These are phyloP conservation scores for Hymenoscyphus fraxineus DNA, from an alignment of 2,329 filamentous ascomycete genomes.

Conservation along the genomic window DNA sequence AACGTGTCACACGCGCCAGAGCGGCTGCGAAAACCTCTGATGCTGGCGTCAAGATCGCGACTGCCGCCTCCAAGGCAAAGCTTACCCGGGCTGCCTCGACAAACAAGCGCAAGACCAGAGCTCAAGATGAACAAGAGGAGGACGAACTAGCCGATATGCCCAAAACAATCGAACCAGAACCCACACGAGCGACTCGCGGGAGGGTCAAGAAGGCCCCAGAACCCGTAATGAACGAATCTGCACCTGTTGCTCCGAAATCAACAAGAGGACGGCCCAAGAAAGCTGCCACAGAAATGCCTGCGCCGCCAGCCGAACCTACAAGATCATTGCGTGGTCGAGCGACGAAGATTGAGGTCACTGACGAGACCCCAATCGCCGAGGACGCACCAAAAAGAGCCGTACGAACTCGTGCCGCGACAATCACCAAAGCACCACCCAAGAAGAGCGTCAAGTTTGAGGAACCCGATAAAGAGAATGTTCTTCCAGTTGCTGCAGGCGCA, in stretches of 20 bases:
- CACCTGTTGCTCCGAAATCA: slow-evolving; percentile 32
- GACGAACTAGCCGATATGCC: slow-evolving; percentile 19
- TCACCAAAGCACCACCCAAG: slow-evolving; percentile 46
- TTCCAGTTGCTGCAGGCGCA: slow-evolving; percentile 41
- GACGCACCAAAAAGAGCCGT: slow-evolving; percentile 38
- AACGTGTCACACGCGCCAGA: slow-evolving; percentile 54
- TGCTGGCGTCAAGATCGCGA: slow-evolving; percentile 42
- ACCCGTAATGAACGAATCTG: slow-evolving; percentile 23
- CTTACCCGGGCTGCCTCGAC: slow-evolving; percentile 33
- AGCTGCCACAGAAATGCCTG: slow-evolving; percentile 23
- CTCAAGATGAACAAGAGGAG: slow-evolving; percentile 44
- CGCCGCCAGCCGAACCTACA: slow-evolving; percentile 20
- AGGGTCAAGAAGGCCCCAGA: slow-evolving; percentile 43
- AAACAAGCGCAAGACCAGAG: slow-evolving; percentile 52
- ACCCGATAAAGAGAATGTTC: slow-evolving; percentile 61
- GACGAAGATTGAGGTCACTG: slow-evolving; percentile 27
- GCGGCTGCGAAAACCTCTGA: slow-evolving; percentile 42
- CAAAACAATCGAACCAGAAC: slow-evolving; percentile 30
- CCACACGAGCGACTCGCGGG: slow-evolving; percentile 40
- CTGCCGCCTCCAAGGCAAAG: slow-evolving; percentile 44
- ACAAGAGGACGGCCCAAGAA: slow-evolving; percentile 47
- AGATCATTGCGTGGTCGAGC: slow-evolving; percentile 28
- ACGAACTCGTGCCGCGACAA: slow-evolving; percentile 36
- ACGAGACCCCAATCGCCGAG: slow-evolving; percentile 32
- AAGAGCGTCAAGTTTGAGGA: slow-evolving; percentile 60